Evolutionary conservation across 2,329 filamentous ascomycete species (phyloP).

Genomic region (Pseudocercospora fuligena): DNA sequence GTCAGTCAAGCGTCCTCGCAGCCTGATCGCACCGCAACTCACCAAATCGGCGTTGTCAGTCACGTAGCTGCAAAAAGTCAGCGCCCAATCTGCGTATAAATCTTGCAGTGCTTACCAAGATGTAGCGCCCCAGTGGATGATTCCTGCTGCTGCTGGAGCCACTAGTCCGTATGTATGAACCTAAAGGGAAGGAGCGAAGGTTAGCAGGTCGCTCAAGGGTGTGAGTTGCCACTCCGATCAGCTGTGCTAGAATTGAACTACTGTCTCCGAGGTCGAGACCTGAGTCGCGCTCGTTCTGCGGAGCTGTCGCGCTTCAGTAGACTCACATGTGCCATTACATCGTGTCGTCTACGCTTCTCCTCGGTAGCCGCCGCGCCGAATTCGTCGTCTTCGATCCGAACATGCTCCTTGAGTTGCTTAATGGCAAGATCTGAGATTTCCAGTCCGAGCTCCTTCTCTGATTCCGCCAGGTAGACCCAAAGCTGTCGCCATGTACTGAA

Average conservation of each 20-base stretch:
- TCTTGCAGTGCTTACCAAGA: slow-evolving; percentile 46
- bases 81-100: background rate
- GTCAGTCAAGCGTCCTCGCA: background rate
- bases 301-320: too few relatives aligned
- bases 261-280: background rate
- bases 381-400: slow-evolving; percentile 53
- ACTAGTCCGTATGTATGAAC: slow-evolving; percentile 67
- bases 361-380: slow-evolving; percentile 54
- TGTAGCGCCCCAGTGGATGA: slow-evolving; percentile 78
- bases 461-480: slow-evolving; percentile 83
- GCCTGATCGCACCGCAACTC: background rate
- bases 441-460: slow-evolving; percentile 79
- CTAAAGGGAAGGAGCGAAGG: background rate
- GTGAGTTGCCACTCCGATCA: background rate
- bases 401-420: slow-evolving; percentile 51
- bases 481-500: slow-evolving; percentile 81
- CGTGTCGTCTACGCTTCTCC: slow-evolving; percentile 51
- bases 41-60: slow-evolving; percentile 76
- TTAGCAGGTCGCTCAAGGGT: background rate
- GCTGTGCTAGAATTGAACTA: background rate
- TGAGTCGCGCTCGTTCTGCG: background rate
- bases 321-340: slow-evolving; percentile 59
- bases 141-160: slow-evolving; percentile 77
- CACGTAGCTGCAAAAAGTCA: slow-evolving; percentile 49
- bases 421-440: slow-evolving; percentile 69